Evolutionary conservation across 2,329 filamentous ascomycete genomes (phyloP), one percentile per base, ranked within the genome.

Genomic region (Mariannaea elegans): DNA sequence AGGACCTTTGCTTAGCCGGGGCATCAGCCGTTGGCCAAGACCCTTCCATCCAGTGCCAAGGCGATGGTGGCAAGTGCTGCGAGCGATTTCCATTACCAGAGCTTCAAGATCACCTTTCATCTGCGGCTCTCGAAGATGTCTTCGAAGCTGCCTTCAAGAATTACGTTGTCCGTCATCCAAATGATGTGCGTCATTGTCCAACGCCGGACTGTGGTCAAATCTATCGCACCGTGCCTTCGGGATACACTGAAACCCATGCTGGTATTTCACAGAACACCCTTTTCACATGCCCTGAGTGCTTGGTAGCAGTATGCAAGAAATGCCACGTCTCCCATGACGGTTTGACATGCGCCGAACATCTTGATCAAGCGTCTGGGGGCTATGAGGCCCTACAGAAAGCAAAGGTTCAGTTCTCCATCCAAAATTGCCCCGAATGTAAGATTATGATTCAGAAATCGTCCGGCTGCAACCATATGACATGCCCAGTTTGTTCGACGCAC

Each of bases 401-500:
- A 0, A 80, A 79, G 68, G 57, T 69, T 31, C 58, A 73, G 23
- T 57, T 77, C 1, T 77, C 76, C 0, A 75, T 80, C 12, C 76
- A 78, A 47, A 69, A 77, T 41, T 83, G 81, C 34, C 80, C 77
- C 0, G 65, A 64, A 13, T 82, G 81, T 61, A 67, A 65, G 14
- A 76, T 73, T 2, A 51, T 73, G 2, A 76, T 83, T 2, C 75
- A 81, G 60, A 83, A 82, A 71, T 67, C 54, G 0, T 69, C 70
- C 0, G 82, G 81, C 0, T 84, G 82, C 60, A 77, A 82, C 61
- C 80, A 84, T 63, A 79, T 84, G 59, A 65, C 59, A 0, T 84
- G 82, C 58, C 38, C 24, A 1, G 64, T 60, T 0, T 84, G 82
- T 56, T 61, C 68, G 2, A 64, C 72, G 1, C 78, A 83, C 56